phyloP scores from a whole-genome alignment of 2,329 filamentous ascomycete species.

The Bimuria novae-zelandiae region DNA sequence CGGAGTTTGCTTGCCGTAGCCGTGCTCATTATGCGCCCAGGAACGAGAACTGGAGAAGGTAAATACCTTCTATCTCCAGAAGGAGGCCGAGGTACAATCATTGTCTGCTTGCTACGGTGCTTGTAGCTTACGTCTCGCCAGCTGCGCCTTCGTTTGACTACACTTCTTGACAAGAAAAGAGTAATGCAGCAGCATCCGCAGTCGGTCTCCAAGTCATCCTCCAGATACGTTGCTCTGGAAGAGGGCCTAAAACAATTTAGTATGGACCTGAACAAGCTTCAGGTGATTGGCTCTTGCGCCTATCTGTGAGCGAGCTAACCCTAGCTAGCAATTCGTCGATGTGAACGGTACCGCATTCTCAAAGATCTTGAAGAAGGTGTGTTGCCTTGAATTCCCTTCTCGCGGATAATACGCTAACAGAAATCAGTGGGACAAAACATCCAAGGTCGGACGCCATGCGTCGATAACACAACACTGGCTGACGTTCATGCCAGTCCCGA shows the following conservation, averaged over 20 bases:
- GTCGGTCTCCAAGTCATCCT: slow-evolving; percentile 81
- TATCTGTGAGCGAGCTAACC: slow-evolving; percentile 28
- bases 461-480: slow-evolving; percentile 33
- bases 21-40: slow-evolving; percentile 51
- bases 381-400: slow-evolving; percentile 23
- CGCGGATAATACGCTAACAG: slow-evolving; percentile 42
- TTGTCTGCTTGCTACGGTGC: slow-evolving; percentile 8
- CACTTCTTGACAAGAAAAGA: slow-evolving; percentile 92
- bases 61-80: slow-evolving; percentile 96
- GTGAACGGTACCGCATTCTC: slow-evolving; percentile 98
- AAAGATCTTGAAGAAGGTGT: slow-evolving; percentile 94
- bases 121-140: slow-evolving; percentile 47
- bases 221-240: slow-evolving; percentile 91
- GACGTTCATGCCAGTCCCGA: slow-evolving; percentile 66
- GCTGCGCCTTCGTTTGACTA: slow-evolving; percentile 92
- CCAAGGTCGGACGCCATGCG: slow-evolving; percentile 65
- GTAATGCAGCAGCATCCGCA: slow-evolving; percentile 79
- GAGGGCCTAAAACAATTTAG: slow-evolving; percentile 98
- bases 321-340: slow-evolving; percentile 84
- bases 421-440: slow-evolving; percentile 92
- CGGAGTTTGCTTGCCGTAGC: not conserved
- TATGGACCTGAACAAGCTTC: slow-evolving; percentile 93
- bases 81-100: slow-evolving; percentile 86
- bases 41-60: slow-evolving; percentile 98
- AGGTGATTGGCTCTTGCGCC: slow-evolving; percentile 50